Percentiles rank a stretch among this genome's conserved stretches.
phyloP scores from a whole-genome alignment of 1,284 basidiomycete species.

The Tilletiaria anomala region DNA sequence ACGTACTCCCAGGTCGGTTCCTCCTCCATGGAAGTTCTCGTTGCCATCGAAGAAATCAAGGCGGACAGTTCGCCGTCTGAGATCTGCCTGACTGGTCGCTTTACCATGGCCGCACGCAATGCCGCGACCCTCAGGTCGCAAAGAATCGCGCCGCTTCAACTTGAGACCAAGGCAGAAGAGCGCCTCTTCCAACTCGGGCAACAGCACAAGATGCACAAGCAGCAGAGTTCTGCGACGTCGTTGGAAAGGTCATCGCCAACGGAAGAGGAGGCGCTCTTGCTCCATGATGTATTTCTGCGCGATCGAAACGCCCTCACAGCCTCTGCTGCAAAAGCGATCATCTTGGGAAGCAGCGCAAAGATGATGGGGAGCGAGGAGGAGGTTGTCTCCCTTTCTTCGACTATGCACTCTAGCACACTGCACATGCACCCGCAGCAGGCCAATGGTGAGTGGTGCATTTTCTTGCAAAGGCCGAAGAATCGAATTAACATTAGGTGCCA shows the following conservation, averaged over 20 bases:
- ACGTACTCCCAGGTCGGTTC: slow-evolving; percentile 27
- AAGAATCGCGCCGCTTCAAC: slow-evolving; percentile 21
- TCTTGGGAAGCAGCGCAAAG: neutral
- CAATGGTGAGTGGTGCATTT: too few species aligned
- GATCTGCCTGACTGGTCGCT: slow-evolving; percentile 39
- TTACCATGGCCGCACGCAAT: slow-evolving; percentile 40
- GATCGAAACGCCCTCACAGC: slow-evolving; percentile 7
- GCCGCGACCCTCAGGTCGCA: slow-evolving; percentile 22
- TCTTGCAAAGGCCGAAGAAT: slow-evolving; percentile 8
- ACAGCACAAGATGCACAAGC: slow-evolving; percentile 32
- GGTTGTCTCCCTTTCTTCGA: slow-evolving; percentile 24
- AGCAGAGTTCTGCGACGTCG: slow-evolving; percentile 16
- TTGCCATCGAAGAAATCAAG: slow-evolving; percentile 36
- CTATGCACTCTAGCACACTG: slow-evolving; percentile 19
- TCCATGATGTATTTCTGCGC: slow-evolving; percentile 34
- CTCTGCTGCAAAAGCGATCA: neutral
- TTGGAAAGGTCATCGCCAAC: slow-evolving; percentile 36
- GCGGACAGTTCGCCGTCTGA: slow-evolving; percentile 7
- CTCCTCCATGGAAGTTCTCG: slow-evolving; percentile 40
- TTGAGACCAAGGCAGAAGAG: slow-evolving; percentile 27
- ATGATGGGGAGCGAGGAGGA: neutral
- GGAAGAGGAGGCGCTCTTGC: slow-evolving; percentile 33
- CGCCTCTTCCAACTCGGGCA: slow-evolving; percentile 35
- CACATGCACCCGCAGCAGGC: slow-evolving; percentile 36
- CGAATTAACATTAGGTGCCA: neutral